These are phyloP conservation scores for Phialophora expanda DNA, from an alignment of 2,329 filamentous ascomycete genomes.

Conservation along the genomic window DNA sequence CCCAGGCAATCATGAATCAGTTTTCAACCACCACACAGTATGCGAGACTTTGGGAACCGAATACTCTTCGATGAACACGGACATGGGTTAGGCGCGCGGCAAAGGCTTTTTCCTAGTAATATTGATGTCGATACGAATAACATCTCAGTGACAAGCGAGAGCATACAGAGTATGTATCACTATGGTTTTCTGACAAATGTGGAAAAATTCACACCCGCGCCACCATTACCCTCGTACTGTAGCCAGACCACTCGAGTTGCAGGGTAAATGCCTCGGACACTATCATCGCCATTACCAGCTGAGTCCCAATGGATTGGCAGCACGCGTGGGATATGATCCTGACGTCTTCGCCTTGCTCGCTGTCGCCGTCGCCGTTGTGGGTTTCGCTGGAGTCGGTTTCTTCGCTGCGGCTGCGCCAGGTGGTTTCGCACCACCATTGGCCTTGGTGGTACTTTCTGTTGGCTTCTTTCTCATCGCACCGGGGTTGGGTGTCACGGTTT, in stretches of 20 bases:
- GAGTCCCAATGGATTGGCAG: conserved; percentile 36
- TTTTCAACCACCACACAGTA: neutral
- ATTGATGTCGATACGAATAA: neutral
- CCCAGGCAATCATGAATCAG: conserved; percentile 11
- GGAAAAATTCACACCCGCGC: conserved; percentile 2
- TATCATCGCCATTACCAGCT: conserved; percentile 14
- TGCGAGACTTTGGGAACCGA: neutral
- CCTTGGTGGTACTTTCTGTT: conserved; percentile 7
- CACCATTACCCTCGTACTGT: neutral
- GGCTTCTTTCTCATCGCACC: conserved; percentile 34
- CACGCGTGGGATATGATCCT: conserved; percentile 14
- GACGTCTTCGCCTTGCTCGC: neutral
- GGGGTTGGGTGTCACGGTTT: conserved; percentile 29
- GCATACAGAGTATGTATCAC: neutral
- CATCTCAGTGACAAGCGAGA: conserved; percentile 3
- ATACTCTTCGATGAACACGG: neutral
- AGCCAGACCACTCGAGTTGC: neutral
- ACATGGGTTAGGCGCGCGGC: no score
- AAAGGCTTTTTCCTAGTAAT: neutral
- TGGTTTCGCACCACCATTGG: conserved; percentile 1
- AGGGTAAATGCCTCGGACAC: neutral
- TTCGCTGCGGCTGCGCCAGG: conserved; percentile 11
- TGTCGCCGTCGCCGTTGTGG: neutral
- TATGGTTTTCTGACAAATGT: conserved; percentile 8
- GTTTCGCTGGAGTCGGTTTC: conserved; percentile 23